Evolutionary conservation across 2,329 filamentous ascomycete genomes (phyloP).

Genomic region (Cercospora zeina): DNA sequence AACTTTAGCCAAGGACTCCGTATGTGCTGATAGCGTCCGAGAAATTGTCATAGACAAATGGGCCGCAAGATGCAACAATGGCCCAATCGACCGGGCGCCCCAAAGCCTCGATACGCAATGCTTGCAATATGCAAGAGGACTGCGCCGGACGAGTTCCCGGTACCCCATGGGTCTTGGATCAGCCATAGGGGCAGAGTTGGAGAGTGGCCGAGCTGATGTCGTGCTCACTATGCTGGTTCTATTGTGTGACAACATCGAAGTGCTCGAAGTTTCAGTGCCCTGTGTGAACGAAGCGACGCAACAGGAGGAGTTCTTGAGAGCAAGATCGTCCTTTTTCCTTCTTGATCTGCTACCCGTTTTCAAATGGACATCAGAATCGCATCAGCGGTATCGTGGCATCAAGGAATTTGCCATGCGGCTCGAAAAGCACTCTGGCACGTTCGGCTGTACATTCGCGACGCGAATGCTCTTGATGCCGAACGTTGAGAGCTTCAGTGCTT

Average conservation of each 20-base stretch:
- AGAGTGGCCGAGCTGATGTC: constrained; percentile 20
- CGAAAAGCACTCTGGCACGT: constrained; percentile 17
- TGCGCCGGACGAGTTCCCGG: constrained; percentile 16
- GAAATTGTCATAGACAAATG: constrained; percentile 22
- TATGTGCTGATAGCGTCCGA: constrained; percentile 3
- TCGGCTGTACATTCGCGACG: constrained; percentile 14
- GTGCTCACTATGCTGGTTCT: constrained; percentile 16
- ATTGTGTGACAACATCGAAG: constrained; percentile 18
- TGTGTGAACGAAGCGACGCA: constrained; percentile 10
- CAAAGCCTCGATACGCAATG: constrained; percentile 18
- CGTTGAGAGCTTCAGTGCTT: constrained; percentile 14
- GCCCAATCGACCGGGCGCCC: constrained; percentile 15
- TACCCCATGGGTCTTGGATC: constrained; percentile 20
- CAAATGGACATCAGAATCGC: constrained; percentile 10
- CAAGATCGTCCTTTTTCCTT: constrained; percentile 10
- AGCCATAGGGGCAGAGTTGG: constrained; percentile 18
- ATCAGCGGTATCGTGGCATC: constrained; percentile 13
- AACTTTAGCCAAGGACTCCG: constrained; percentile 9
- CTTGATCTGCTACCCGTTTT: constrained; percentile 11
- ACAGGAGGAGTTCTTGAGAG: constrained; percentile 6
- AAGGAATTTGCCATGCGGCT: constrained; percentile 15
- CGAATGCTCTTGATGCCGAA: constrained; percentile 15
- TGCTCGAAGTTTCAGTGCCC: constrained; percentile 18
- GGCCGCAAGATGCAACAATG: constrained; percentile 6
- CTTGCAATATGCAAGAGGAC: constrained; percentile 14